These are phyloP conservation scores for Malbranchea zuffiana DNA, from an alignment of 2,329 filamentous ascomycete species.

Conservation along the genomic window DNA sequence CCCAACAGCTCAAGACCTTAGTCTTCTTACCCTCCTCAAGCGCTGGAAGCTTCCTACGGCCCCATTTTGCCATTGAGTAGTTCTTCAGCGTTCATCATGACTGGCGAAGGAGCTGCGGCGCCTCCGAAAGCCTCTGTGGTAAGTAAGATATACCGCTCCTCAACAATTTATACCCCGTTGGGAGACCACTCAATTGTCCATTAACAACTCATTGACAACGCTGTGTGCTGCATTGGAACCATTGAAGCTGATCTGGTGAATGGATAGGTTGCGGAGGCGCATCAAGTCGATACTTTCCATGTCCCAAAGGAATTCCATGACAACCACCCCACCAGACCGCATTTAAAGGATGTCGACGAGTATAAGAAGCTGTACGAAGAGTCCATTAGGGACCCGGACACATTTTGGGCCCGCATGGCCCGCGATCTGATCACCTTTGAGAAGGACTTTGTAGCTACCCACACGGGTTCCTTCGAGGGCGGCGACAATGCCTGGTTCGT, in stretches of 20 bases:
- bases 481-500: constrained; percentile 92
- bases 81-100: constrained; percentile 22
- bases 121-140: constrained; percentile 33
- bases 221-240: background rate
- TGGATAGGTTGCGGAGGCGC: constrained; percentile 35
- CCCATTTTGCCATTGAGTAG: background rate
- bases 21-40: too few relatives aligned
- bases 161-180: background rate
- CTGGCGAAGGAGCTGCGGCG: constrained; percentile 26
- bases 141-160: constrained; percentile 15
- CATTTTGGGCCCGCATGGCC: constrained; percentile 80
- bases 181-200: background rate
- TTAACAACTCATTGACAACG: background rate
- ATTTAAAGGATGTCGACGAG: constrained; percentile 49
- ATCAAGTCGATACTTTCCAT: constrained; percentile 42
- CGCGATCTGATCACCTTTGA: constrained; percentile 86
- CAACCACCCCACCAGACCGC: constrained; percentile 51
- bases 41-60: too few relatives aligned
- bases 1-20: too few relatives aligned
- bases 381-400: constrained; percentile 78
- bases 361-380: constrained; percentile 60
- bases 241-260: constrained; percentile 3
- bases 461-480: constrained; percentile 59
- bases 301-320: constrained; percentile 47
- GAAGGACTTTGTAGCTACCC: constrained; percentile 81